Evolutionary conservation across 768 basidiomycete species (phyloP), one percentile per base, ranked within the genome.

Genomic region (Dictyophora rubrovolvata): DNA sequence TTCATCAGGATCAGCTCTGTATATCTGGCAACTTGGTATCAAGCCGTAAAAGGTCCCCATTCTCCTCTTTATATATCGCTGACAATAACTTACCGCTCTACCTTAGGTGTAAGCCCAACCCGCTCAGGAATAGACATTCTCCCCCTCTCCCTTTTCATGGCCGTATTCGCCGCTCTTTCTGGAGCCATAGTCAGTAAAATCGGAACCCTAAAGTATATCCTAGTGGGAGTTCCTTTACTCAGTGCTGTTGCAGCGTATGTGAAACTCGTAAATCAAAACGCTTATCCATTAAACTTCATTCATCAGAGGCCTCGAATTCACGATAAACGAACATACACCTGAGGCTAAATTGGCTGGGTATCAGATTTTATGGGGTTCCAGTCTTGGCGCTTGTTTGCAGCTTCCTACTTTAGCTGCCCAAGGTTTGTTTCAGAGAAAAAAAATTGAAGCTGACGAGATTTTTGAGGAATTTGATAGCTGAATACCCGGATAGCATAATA

Each of bases 21-120:
- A n/a, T 59, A 59, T n/a, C 22, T 59, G n/a, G 50, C 57, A 18
- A 59, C 57, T 10, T 59, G 57, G 57, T 59, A 59, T 28, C 57
- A 59, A 51, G 57, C 57, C 18, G 49, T 59, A 33, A 59, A 59
- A 59, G 57, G 57, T 59, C 9, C 8, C 18, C 7, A 33, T 9
- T 48, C 34, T 34, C 17, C 14, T 46, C 18, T 21, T 48, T 36
- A 2, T n/a, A 22, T 12, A 3, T 18, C 33, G 5, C 9, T 54
- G 3, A 20, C 20, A 2, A 10, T 17, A 16, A 36, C 5, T 36
- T 33, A 1, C 4, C 23, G 17, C 28, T 5, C 53, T 28, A 28
- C 28, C 7, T 28, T 7, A 59, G 57, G 57, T 33, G 49, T 16
- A 16, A 59, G 48, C 22, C 57, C 57, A 20, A 59, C 57, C 33